Percentiles rank a stretch among this genome's conserved stretches.
phyloP scores from a whole-genome alignment of 2,329 filamentous ascomycete genomes.

The Atkinsonella hypoxylon region DNA sequence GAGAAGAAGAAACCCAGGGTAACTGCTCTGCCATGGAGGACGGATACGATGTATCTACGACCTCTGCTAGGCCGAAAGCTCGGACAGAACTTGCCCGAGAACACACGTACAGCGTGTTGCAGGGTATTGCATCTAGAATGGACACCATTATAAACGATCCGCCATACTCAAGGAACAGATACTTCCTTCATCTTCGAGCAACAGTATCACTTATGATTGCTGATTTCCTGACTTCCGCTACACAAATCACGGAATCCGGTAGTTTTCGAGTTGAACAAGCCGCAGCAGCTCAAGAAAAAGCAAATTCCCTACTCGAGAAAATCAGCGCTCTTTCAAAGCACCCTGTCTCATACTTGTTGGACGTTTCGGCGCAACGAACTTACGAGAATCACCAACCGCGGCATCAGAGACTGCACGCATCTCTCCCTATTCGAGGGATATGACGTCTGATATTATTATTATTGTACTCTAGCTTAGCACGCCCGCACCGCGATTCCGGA shows the following conservation, averaged over 20 bases:
- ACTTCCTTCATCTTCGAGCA: conserved; percentile 58
- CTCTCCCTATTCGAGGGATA: conserved; percentile 18
- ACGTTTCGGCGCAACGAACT: neutral
- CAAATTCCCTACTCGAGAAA: conserved; percentile 14
- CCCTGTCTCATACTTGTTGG: conserved; percentile 10
- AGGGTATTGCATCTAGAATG: conserved; percentile 54
- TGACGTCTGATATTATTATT: no score
- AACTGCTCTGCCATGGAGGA: neutral
- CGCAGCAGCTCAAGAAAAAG: conserved; percentile 18
- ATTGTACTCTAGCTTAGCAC: no score
- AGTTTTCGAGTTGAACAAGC: conserved; percentile 13
- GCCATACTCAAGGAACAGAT: conserved; percentile 56
- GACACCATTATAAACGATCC: conserved; percentile 57
- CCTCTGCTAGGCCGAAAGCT: conserved; percentile 1
- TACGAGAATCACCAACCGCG: neutral
- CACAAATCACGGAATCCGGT: conserved; percentile 1
- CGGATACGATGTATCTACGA: neutral
- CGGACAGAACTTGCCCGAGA: conserved; percentile 28
- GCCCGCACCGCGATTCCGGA: no score
- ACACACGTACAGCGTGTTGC: conserved; percentile 46
- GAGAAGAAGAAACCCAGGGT: neutral
- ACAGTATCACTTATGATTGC: conserved; percentile 66
- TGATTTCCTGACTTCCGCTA: conserved; percentile 45
- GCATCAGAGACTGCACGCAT: conserved; percentile 14
- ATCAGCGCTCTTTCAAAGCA: conserved; percentile 18